Conservation (phyloP, 2,329 filamentous ascomycete genomes). For the Lachnellula hyalina region DNA sequence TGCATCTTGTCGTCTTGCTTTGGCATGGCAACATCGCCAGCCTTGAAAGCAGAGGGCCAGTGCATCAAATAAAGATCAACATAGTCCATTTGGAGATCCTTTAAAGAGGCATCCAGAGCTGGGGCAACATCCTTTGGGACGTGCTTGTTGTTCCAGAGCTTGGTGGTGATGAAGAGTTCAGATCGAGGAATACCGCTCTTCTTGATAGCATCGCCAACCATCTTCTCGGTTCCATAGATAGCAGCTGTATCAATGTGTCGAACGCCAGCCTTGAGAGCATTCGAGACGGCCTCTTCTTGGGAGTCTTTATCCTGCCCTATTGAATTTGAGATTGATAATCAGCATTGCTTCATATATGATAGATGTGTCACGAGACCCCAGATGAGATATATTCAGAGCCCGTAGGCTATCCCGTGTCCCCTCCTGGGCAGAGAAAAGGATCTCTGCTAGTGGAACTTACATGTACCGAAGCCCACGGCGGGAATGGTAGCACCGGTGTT, state of each 20-base stretch:
- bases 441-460: slow-evolving; percentile 6
- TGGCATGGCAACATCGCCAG: slow-evolving; percentile 21
- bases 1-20: slow-evolving; percentile 24
- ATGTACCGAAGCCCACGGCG: slow-evolving; percentile 38
- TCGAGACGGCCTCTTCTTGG: slow-evolving; percentile 37
- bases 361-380: too few species aligned
- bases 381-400: too few species aligned
- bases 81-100: slow-evolving; percentile 35
- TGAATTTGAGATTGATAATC: too few species aligned
- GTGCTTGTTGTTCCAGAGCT: slow-evolving; percentile 51
- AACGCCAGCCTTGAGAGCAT: slow-evolving; percentile 37
- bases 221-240: slow-evolving; percentile 40
- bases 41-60: slow-evolving; percentile 33
- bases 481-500: slow-evolving; percentile 39
- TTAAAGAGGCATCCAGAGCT: slow-evolving; percentile 32
- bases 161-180: slow-evolving; percentile 48
- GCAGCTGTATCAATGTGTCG: slow-evolving; percentile 43
- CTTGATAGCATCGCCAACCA: slow-evolving; percentile 39
- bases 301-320: slow-evolving; percentile 38
- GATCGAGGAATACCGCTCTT: slow-evolving; percentile 35
- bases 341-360: too few species aligned
- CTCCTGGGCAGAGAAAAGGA: too few species aligned
- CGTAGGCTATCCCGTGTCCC: too few species aligned
- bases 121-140: slow-evolving; percentile 31
- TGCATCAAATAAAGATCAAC: slow-evolving; percentile 37